A percentile compares a stretch with the other conserved stretches of the same genome.
Evolutionary conservation across 75 land plant genomes (phyloP).

Genomic region (Picea sitchensis): DNA sequence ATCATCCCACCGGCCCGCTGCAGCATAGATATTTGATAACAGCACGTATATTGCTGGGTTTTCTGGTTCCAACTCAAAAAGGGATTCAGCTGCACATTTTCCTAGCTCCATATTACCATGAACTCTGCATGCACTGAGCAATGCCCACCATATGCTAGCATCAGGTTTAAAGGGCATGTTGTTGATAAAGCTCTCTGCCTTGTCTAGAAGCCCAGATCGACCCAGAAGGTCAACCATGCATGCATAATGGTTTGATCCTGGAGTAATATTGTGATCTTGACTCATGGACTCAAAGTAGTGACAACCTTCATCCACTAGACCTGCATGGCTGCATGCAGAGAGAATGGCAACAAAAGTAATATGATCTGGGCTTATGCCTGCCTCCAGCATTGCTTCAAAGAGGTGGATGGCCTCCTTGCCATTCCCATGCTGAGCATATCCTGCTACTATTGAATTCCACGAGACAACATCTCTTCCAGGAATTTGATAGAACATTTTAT

Average conservation of each 20-base stretch:
- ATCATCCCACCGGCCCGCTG: too few relatives aligned
- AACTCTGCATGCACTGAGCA: conserved; percentile 19
- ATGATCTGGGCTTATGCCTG: neutral
- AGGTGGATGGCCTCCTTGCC: neutral
- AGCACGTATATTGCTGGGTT: neutral
- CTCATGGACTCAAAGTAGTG: neutral
- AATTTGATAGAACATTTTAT: neutral
- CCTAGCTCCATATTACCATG: conserved; percentile 14
- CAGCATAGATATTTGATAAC: too few relatives aligned
- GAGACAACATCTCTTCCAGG: conserved; percentile 6
- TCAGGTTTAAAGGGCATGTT: conserved; percentile 20
- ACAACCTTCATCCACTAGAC: conserved; percentile 2
- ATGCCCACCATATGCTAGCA: conserved; percentile 10
- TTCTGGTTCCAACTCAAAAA: conserved; percentile 11
- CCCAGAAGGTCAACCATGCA: conserved; percentile 15
- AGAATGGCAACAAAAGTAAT: conserved; percentile 6
- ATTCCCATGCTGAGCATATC: conserved; percentile 16
- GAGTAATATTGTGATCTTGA: neutral
- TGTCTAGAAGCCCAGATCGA: conserved; percentile 11
- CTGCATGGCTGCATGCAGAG: conserved; percentile 11
- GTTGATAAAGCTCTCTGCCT: conserved; percentile 14
- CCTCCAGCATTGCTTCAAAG: neutral
- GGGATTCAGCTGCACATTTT: conserved; percentile 10
- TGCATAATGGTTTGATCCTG: neutral
- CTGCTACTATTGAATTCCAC: conserved; percentile 19